Percentiles rank a stretch among this genome's conserved stretches.
Evolutionary conservation across 1,284 basidiomycete species (phyloP).

Genomic region (Trametes polyzona): DNA sequence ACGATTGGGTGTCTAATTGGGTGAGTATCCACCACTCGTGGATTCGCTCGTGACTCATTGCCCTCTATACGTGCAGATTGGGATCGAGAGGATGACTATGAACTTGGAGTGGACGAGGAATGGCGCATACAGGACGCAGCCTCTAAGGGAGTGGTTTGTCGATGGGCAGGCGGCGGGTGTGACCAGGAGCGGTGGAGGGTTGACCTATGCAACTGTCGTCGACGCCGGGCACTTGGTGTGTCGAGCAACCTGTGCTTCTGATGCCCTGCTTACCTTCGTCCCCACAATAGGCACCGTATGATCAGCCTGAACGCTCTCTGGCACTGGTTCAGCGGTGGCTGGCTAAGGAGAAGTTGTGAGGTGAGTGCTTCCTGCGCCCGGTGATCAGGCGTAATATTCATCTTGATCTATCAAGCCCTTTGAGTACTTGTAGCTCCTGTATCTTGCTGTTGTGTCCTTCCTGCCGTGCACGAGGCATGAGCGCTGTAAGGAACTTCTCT

Average conservation of each 20-base stretch:
- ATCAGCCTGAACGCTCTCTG: slow-evolving; percentile 61
- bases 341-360: slow-evolving; percentile 33
- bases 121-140: slow-evolving; percentile 48
- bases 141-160: slow-evolving; percentile 58
- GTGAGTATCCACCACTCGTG: slow-evolving; percentile 37
- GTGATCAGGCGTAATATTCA: not conserved
- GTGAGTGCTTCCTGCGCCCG: not conserved
- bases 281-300: slow-evolving; percentile 62
- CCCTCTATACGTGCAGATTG: slow-evolving; percentile 29
- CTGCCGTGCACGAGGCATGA: too few species aligned
- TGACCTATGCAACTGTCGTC: slow-evolving; percentile 66
- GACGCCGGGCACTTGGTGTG: slow-evolving; percentile 65
- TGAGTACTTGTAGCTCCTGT: not conserved
- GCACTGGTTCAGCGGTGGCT: slow-evolving; percentile 58
- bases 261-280: not conserved
- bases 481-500: too few species aligned
- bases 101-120: slow-evolving; percentile 65
- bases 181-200: slow-evolving; percentile 57
- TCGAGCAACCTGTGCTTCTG: not conserved
- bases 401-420: too few species aligned
- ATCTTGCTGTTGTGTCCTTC: too few species aligned
- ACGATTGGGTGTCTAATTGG: slow-evolving; percentile 80
- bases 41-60: not conserved
- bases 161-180: slow-evolving; percentile 55
- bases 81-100: slow-evolving; percentile 68